phyloP scores from a whole-genome alignment of 2,329 filamentous ascomycete species.

The Lecanicillium sp. region DNA sequence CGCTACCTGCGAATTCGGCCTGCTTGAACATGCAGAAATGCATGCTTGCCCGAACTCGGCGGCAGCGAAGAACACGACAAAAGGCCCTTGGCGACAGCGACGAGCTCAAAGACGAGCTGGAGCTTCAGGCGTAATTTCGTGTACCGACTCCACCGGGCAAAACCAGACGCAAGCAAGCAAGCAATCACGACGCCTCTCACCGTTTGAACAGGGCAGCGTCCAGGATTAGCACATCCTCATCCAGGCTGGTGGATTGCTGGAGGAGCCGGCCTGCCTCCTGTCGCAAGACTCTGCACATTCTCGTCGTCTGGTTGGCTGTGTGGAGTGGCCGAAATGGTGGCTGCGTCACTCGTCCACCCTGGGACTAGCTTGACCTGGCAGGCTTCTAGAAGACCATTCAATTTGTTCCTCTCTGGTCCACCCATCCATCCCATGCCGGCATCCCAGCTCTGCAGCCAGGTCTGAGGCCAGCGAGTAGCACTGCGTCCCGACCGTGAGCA shows the following conservation, averaged over 20 bases:
- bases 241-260: background rate
- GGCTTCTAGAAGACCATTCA: conserved; percentile 31
- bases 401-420: conserved; percentile 10
- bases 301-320: conserved; percentile 23
- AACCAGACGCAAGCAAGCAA: no score
- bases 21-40: background rate
- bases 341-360: conserved; percentile 19
- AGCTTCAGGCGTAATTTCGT: background rate
- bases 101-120: background rate
- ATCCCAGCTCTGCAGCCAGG: background rate
- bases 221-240: background rate
- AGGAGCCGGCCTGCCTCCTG: background rate
- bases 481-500: background rate
- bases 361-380: conserved; percentile 28
- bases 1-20: background rate
- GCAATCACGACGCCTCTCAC: no score
- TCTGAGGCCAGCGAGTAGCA: conserved; percentile 5
- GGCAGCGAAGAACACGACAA: background rate
- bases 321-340: conserved; percentile 20
- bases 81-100: background rate
- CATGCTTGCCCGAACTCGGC: background rate
- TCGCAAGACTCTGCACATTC: conserved; percentile 10
- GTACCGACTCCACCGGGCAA: background rate
- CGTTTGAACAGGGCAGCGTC: no score
- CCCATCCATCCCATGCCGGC: conserved; percentile 1